Evolutionary conservation across 1,284 basidiomycete species (phyloP), one percentile per base, ranked within the genome.

Genomic region (Tilletia setariae): DNA sequence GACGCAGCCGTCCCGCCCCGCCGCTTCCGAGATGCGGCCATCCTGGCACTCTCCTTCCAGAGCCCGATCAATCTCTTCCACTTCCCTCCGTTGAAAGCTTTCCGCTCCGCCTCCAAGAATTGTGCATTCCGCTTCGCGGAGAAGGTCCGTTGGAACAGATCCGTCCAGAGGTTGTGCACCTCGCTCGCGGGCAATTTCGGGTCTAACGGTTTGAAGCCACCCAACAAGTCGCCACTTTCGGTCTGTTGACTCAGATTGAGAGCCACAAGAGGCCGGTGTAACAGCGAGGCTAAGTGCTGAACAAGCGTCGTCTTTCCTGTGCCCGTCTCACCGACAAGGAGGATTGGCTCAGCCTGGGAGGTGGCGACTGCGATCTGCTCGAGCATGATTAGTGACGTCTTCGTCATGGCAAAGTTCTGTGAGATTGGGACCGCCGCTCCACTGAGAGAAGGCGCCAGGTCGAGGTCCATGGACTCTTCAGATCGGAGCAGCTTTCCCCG

Each of bases 161-260:
- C 89, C 72, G 90, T 84, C 85, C 95, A 99, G 35, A 85, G 85
- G 67, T 89, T 87, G 73, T 95, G 90, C 49, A 98, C 83, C 51
- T 86, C 86, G 2, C 88, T 87, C 0, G 90, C 94, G 1, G 92
- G 89, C 0, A 93, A 84, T 51, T 75, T 74, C 19, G 79, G 74
- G 47, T 98, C 94, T 1, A 98, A 86, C 11, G 96, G 96, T 81
- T 94, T 94, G 84, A 96, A 95, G 0, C 95, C 94, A 32, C 96
- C 96, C 1, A 99, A 85, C 19, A 98, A 85, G 83, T 99, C 96
- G 2, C 92, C 90, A 2, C 93, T 91, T 83, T 98, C 96, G 0
- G 94, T 97, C 84, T 99, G 96, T 78, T 96, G 94, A 1, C 93
- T 96, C 78, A 98, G 83, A 80, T 99, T 99, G 72, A 98, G 87